Base-by-base conservation (phyloP, 1,284 basidiomycete species). In the Ceratobasidium sp. region DNA sequence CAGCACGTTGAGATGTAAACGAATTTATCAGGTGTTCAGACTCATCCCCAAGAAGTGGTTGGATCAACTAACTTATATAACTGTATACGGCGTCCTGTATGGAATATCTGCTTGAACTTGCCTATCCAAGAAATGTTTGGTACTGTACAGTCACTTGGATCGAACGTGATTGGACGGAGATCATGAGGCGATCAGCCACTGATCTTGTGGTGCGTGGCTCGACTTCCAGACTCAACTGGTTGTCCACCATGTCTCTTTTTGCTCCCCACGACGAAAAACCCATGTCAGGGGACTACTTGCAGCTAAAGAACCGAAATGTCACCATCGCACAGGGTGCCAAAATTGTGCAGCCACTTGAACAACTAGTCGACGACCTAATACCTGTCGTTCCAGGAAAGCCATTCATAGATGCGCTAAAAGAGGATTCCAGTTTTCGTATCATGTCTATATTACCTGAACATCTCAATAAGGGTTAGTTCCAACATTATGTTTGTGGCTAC, bases 191-290 rank as follows among this genome's bases (percentile, higher is more conserved):
- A 48, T 18, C 21, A 9, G 46, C 46, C 46, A 48, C 46, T n/a
- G n/a, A n/a, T n/a, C n/a, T n/a, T n/a, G n/a, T n/a, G n/a, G n/a
- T n/a, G n/a, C 46, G 18, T 48, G 46, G 46, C 21, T 23, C 9
- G n/a, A 21, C 1, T 8, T 23, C 46, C 46, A 18, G n/a, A 21
- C 9, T 21, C 18, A 21, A 23, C 46, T n/a, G n/a, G n/a, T n/a
- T n/a, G n/a, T n/a, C n/a, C n/a, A n/a, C n/a, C n/a, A 59, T 21
- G 45, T 55, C 57, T 4, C 71, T 61, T n/a, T 73, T 73, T 32
- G 48, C 26, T 26, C 48, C 72, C 5, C 36, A 55, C 16, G 16
- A 32, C 21, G 61, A 57, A n/a, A 36, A 21, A 18, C 18, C 30
- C 16, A n/a, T 55, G 30, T 18, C 12, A 3, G 52, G 34, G 16